Evolutionary conservation across 2,329 filamentous ascomycete species (phyloP).

Genomic region (Leptodontidium sp.): DNA sequence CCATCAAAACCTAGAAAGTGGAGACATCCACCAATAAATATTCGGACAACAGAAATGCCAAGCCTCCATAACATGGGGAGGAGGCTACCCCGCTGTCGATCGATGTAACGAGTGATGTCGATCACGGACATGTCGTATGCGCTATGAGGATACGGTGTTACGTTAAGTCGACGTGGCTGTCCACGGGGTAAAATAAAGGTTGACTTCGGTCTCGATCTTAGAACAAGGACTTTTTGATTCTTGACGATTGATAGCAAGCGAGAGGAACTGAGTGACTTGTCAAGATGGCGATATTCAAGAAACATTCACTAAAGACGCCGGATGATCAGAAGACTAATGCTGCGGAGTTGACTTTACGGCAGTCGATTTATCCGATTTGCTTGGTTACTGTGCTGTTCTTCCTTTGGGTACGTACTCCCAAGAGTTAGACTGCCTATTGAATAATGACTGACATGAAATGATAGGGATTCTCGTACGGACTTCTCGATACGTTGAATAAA

Average conservation of each 20-base stretch:
- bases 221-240: background rate
- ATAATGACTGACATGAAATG: background rate
- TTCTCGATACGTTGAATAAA: slow-evolving; percentile 82
- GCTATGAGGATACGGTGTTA: background rate
- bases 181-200: background rate
- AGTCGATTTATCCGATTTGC: slow-evolving; percentile 71
- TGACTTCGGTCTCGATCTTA: background rate
- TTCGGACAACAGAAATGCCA: background rate
- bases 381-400: slow-evolving; percentile 73
- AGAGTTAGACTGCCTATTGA: slow-evolving; percentile 34
- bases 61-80: slow-evolving; percentile 6
- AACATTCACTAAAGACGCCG: slow-evolving; percentile 38
- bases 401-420: slow-evolving; percentile 64
- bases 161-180: background rate
- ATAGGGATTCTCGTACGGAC: slow-evolving; percentile 88
- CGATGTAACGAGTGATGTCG: slow-evolving; percentile 5
- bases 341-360: slow-evolving; percentile 69
- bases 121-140: background rate
- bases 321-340: slow-evolving; percentile 59
- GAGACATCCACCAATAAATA: background rate
- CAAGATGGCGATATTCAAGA: slow-evolving; percentile 36
- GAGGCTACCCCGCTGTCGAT: slow-evolving; percentile 16
- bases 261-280: background rate
- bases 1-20: background rate
- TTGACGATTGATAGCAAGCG: background rate